A percentile compares a stretch with the other conserved stretches of the same genome.
phyloP scores from a whole-genome alignment of 208 protist genomes.

The Acanthamoeba rhysodes region DNA sequence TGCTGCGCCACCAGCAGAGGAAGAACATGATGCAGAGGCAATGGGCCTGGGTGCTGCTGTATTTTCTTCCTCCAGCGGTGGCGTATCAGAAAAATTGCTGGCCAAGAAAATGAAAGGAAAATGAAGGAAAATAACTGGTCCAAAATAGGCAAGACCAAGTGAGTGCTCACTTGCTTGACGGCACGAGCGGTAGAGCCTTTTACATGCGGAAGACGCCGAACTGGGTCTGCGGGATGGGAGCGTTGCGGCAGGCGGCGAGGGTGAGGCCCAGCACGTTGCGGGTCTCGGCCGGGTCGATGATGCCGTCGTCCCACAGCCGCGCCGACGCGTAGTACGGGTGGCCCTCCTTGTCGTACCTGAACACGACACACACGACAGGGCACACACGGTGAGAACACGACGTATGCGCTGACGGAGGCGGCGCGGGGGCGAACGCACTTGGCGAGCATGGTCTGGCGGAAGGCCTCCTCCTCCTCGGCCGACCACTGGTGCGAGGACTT shows the following conservation, averaged over 20 bases:
- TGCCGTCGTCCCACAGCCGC: conserved; percentile 79
- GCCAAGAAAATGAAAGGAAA: no score
- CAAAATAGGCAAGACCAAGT: no score
- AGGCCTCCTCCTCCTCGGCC: conserved; percentile 87
- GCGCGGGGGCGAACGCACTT: conserved; percentile 90
- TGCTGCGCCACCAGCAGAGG: no score
- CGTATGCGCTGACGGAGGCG: conserved; percentile 87
- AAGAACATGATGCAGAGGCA: no score
- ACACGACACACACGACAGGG: conserved; percentile 88
- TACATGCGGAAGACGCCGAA: conserved; percentile 97
- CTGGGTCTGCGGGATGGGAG: conserved; percentile 88
- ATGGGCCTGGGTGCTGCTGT: no score
- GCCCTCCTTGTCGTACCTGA: conserved; percentile 22
- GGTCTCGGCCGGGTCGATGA: conserved; percentile 68
- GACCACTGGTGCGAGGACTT: conserved; percentile 78
- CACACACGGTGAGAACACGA: conserved; percentile 52
- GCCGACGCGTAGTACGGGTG: conserved; percentile 82
- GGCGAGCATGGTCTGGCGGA: conserved; percentile 86
- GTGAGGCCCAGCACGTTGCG: conserved; percentile 90
- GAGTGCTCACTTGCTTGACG: no score
- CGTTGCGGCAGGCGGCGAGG: conserved; percentile 91
- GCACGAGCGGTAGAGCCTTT: no score
- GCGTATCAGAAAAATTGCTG: no score
- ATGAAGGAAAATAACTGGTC: no score
- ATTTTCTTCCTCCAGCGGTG: no score